Base-by-base conservation (phyloP, 371 early-diverging fungal genomes). In the Saksenaea oblongispora region DNA sequence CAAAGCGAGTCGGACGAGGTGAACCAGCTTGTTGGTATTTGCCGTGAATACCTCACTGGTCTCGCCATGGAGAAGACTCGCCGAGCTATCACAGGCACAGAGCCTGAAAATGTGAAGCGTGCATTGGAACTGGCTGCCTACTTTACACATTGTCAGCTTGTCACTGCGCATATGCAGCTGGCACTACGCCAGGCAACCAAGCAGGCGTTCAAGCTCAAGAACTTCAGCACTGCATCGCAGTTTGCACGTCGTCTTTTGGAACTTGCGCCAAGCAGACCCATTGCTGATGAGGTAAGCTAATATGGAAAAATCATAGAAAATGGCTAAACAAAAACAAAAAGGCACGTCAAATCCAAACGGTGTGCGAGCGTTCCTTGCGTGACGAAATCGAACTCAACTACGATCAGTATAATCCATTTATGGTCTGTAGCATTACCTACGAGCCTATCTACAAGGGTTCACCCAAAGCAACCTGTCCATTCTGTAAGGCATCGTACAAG, bases 391-490 rank as follows among this genome's bases (percentile, higher is more conserved):
- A 82, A n/a, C 69, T 98, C 44, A 88, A 93, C 56, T 97, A 95
- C 76, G 95, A 98, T 74, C 93, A 91, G 73, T 92, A 91, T 82
- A 96, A 94, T 69, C 94, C 97, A 56, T 95, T 96, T 66, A 88
- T 87, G 14, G 80, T 95, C 13, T 95, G 96, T 70, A 92, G 84
- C 13, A 77, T 82, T 34, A 87, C 93, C 11, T 92, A 83, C 65
- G 85, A 90, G 24, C 95, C 97, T 2, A 95, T 98, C 65, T 93
- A 95, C 80, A 84, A 87, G 42, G 95, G 94, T 18, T 90, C 90
- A 37, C 87, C 91, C 3, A 76, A 82, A 13, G 84, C 86, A 13
- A 73, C 83, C 36, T 98, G 98, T 72, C 87, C 95, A 26, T 95
- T 87, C 84, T 97, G 97, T 80, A 79, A 85, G 42, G 90, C 96